These are phyloP conservation scores for Diaporthe capsici DNA, from an alignment of 2,329 filamentous ascomycete genomes.

Conservation along the genomic window DNA sequence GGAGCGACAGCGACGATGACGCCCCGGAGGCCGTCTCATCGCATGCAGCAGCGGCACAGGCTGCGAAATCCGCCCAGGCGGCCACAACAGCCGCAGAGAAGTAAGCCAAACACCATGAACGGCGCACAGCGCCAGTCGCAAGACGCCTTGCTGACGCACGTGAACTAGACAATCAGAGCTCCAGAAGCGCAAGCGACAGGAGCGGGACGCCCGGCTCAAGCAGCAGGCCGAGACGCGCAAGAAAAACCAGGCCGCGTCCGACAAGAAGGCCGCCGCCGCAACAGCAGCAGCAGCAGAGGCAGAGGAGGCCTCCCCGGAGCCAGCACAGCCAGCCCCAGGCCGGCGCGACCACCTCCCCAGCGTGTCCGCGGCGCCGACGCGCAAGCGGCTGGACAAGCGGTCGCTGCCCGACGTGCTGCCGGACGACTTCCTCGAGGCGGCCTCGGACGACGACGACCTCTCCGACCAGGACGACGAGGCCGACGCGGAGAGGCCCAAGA, in stretches of 20 bases:
- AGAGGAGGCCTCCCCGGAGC: slow-evolving; percentile 40
- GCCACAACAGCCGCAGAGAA: slow-evolving; percentile 65
- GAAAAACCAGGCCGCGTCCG: slow-evolving; percentile 47
- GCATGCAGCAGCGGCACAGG: slow-evolving; percentile 60
- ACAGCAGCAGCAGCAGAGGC: slow-evolving; percentile 42
- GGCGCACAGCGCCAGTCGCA: neutral
- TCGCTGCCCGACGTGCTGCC: slow-evolving; percentile 64
- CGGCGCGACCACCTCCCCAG: slow-evolving; percentile 16
- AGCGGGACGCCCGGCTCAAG: slow-evolving; percentile 68
- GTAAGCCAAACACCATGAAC: slow-evolving; percentile 53
- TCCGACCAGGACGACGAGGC: slow-evolving; percentile 36
- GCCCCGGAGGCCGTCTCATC: slow-evolving; percentile 73
- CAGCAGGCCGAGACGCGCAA: slow-evolving; percentile 68
- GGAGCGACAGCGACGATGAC: slow-evolving; percentile 60
- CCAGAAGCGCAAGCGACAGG: slow-evolving; percentile 69
- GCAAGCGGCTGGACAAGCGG: slow-evolving; percentile 52
- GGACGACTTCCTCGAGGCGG: slow-evolving; percentile 68
- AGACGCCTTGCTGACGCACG: neutral
- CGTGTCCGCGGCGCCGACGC: slow-evolving; percentile 37
- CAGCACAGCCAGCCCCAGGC: slow-evolving; percentile 40
- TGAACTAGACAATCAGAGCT: slow-evolving; percentile 61
- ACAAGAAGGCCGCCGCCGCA: slow-evolving; percentile 44
- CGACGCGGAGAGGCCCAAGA: slow-evolving; percentile 52
- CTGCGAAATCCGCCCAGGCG: slow-evolving; percentile 61
- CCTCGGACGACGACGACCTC: slow-evolving; percentile 55